Percentiles rank a stretch among this genome's conserved stretches.
phyloP scores from a whole-genome alignment of 2,329 filamentous ascomycete species.

The Fusarium compactum region DNA sequence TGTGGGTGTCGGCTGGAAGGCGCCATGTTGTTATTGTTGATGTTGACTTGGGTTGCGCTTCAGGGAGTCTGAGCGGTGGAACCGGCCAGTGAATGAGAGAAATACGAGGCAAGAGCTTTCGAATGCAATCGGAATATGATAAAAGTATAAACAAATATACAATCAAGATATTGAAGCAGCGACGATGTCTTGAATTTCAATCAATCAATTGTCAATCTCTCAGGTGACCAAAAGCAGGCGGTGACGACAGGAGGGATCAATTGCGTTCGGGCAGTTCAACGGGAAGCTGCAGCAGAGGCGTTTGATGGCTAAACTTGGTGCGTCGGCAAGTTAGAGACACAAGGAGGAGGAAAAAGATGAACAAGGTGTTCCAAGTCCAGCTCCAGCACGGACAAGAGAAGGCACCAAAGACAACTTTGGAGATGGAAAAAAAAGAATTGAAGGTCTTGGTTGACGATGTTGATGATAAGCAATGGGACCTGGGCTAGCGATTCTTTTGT shows the following conservation, averaged over 20 bases:
- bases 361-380: constrained; percentile 23
- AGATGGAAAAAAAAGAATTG: constrained; percentile 33
- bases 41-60: constrained; percentile 46
- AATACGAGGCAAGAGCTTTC: constrained; percentile 12
- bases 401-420: constrained; percentile 35
- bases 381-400: constrained; percentile 37
- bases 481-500: constrained; percentile 34
- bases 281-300: constrained; percentile 33
- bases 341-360: neutral
- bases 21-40: constrained; percentile 57
- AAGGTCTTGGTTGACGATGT: constrained; percentile 42
- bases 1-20: constrained; percentile 58
- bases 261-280: constrained; percentile 24
- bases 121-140: constrained; percentile 8
- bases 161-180: constrained; percentile 29
- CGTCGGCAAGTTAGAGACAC: constrained; percentile 1
- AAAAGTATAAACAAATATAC: constrained; percentile 17
- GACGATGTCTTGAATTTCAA: constrained; percentile 29
- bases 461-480: constrained; percentile 27
- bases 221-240: constrained; percentile 31
- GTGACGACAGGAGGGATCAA: constrained; percentile 35
- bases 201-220: constrained; percentile 20
- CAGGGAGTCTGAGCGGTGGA: constrained; percentile 19
- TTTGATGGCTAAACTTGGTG: constrained; percentile 1
- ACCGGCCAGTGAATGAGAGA: constrained; percentile 13